phyloP scores from a whole-genome alignment of 2,329 filamentous ascomycete species.

The Fusarium ramigenum region DNA sequence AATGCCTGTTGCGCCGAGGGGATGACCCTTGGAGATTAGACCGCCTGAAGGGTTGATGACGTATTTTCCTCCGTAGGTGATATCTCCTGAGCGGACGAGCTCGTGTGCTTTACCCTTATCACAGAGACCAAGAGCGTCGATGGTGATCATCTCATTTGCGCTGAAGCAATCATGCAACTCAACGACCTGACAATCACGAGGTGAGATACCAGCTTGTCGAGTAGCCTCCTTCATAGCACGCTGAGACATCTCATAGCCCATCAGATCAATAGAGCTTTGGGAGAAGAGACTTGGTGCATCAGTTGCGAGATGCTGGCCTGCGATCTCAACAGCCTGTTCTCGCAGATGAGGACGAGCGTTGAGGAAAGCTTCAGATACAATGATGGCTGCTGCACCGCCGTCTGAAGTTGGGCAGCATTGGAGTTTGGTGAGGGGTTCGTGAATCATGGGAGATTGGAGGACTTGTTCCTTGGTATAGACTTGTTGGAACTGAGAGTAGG shows the following conservation, averaged over 20 bases:
- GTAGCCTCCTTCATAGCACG: slow-evolving; percentile 76
- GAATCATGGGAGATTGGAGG: slow-evolving; percentile 78
- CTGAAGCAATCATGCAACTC: slow-evolving; percentile 98
- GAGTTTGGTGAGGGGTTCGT: slow-evolving; percentile 92
- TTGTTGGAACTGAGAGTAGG: slow-evolving; percentile 96
- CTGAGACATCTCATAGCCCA: slow-evolving; percentile 87
- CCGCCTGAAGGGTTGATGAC: slow-evolving; percentile 95
- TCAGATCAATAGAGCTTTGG: slow-evolving; percentile 81
- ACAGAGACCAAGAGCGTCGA: slow-evolving; percentile 85
- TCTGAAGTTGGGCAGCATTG: slow-evolving; percentile 98
- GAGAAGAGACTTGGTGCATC: slow-evolving; percentile 85
- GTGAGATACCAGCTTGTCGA: slow-evolving; percentile 73
- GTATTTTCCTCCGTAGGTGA: slow-evolving; percentile 87
- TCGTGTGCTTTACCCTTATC: slow-evolving; percentile 89
- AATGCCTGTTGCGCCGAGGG: slow-evolving; percentile 91
- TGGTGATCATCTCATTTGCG: slow-evolving; percentile 89
- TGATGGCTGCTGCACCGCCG: slow-evolving; percentile 85
- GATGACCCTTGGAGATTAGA: slow-evolving; percentile 95
- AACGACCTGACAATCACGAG: slow-evolving; percentile 80
- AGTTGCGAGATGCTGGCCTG: slow-evolving; percentile 87
- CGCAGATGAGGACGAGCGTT: slow-evolving; percentile 84
- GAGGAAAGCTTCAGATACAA: slow-evolving; percentile 90
- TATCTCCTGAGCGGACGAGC: slow-evolving; percentile 85
- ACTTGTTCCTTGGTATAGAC: slow-evolving; percentile 91
- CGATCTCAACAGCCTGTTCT: slow-evolving; percentile 85